A percentile compares a stretch with the other conserved stretches of the same genome.
Conservation (phyloP, 257 asterid species). For the Capsicum rhomboideum region DNA sequence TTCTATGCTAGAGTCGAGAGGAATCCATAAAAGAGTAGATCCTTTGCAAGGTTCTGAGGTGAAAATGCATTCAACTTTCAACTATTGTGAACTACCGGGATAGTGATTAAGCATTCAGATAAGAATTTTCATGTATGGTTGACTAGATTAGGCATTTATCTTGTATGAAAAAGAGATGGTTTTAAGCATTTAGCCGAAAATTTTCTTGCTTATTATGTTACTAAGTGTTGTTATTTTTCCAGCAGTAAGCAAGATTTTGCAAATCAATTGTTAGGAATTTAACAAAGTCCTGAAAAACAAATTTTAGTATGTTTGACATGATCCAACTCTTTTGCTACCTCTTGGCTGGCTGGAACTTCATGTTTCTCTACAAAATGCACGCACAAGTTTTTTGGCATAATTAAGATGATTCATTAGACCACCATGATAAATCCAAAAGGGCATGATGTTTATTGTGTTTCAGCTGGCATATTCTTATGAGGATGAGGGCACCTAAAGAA, state of each 20-base stretch:
- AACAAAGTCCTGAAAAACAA: background rate
- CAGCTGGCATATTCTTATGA: conserved; percentile 88
- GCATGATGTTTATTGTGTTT: conserved; percentile 2
- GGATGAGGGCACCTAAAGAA: conserved; percentile 54
- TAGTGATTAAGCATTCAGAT: background rate
- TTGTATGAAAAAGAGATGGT: background rate
- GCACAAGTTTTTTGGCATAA: background rate
- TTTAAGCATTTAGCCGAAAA: background rate
- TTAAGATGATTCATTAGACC: background rate
- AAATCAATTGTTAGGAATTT: background rate
- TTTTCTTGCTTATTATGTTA: background rate
- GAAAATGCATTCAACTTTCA: background rate
- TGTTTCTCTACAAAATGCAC: background rate
- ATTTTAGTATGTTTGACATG: background rate
- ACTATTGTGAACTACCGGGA: background rate
- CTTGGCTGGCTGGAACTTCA: background rate
- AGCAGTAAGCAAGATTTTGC: background rate
- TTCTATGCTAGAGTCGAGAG: background rate
- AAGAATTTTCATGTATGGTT: background rate
- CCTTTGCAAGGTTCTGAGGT: background rate
- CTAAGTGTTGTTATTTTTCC: background rate
- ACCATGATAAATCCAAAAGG: background rate
- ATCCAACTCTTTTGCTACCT: background rate
- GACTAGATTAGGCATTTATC: background rate
- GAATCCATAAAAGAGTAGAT: background rate